A percentile compares a stretch with the other conserved stretches of the same genome.
Evolutionary conservation across 176 grass and related monocot species (phyloP).

Genomic region (Triticum urartu): DNA sequence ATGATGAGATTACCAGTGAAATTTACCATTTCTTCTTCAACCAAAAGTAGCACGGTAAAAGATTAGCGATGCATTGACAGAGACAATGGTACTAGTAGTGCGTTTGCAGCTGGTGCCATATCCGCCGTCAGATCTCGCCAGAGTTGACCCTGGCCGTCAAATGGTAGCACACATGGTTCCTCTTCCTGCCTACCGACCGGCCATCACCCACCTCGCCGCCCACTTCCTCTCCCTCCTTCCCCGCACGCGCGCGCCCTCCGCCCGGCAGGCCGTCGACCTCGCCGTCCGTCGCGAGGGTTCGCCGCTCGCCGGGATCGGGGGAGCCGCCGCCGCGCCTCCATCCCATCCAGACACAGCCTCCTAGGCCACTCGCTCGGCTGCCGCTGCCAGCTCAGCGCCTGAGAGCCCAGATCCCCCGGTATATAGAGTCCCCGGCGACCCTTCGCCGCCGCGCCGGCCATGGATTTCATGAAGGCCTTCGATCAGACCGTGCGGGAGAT

Average conservation of each 20-base stretch:
- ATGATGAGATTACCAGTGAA: no score
- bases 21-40: no score
- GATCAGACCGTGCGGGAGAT: constrained; percentile 97
- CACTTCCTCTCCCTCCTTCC: neutral
- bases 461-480: constrained; percentile 99
- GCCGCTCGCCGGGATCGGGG: constrained; percentile 25
- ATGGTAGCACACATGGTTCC: constrained; percentile 1
- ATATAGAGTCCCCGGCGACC: neutral
- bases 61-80: no score
- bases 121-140: neutral
- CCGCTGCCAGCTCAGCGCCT: neutral
- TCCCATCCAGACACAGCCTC: constrained; percentile 1
- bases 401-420: constrained; percentile 34
- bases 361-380: constrained; percentile 1
- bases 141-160: neutral
- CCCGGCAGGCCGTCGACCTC: constrained; percentile 21
- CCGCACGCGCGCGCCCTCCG: constrained; percentile 2
- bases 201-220: constrained; percentile 5
- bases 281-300: neutral
- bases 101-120: neutral
- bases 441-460: neutral
- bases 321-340: neutral
- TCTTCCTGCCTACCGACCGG: neutral
- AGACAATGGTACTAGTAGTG: neutral
- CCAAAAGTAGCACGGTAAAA: no score